Percentiles rank a stretch among this genome's conserved stretches.
Evolutionary conservation across 2,329 filamentous ascomycete species (phyloP).

Genomic region (Trichoderma sp.): DNA sequence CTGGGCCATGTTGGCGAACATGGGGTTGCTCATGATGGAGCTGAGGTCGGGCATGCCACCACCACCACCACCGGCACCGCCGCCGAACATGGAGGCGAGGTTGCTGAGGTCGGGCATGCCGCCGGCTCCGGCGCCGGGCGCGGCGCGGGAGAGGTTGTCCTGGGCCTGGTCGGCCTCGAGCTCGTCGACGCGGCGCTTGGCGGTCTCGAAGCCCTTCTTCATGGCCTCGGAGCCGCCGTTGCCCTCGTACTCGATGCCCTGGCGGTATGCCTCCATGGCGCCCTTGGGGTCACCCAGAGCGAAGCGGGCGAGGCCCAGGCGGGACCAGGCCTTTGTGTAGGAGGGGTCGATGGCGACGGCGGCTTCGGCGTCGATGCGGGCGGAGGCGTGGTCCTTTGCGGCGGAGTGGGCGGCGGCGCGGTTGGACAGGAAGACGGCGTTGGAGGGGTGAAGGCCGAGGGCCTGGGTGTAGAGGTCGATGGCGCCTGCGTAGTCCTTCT

Average conservation of each 20-base stretch:
- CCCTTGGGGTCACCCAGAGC: constrained; percentile 88
- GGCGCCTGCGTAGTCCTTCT: constrained; percentile 82
- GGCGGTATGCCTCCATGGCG: constrained; percentile 90
- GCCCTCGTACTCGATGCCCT: constrained; percentile 92
- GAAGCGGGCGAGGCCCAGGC: constrained; percentile 87
- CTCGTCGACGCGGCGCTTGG: constrained; percentile 83
- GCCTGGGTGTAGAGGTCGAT: constrained; percentile 89
- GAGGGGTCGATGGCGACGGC: constrained; percentile 84
- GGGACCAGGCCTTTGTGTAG: constrained; percentile 97
- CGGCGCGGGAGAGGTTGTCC: constrained; percentile 44
- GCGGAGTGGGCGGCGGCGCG: constrained; percentile 92
- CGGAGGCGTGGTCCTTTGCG: constrained; percentile 78
- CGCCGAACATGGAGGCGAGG: constrained; percentile 71
- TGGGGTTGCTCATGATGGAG: constrained; percentile 93
- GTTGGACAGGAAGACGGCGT: constrained; percentile 97
- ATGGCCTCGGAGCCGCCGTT: constrained; percentile 94
- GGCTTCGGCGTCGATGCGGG: constrained; percentile 84
- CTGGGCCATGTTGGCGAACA: constrained; percentile 97
- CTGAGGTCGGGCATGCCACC: constrained; percentile 87
- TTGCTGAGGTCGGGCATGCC: constrained; percentile 72
- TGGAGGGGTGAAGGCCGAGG: constrained; percentile 75
- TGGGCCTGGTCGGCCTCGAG: constrained; percentile 54
- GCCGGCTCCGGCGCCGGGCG: constrained; percentile 53
- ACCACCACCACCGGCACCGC: constrained; percentile 63
- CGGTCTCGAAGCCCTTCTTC: constrained; percentile 96